A percentile compares a stretch with the other conserved stretches of the same genome.
phyloP scores from a whole-genome alignment of 192 early-diverging fungal genomes.

The Anaeromyces robustus region DNA sequence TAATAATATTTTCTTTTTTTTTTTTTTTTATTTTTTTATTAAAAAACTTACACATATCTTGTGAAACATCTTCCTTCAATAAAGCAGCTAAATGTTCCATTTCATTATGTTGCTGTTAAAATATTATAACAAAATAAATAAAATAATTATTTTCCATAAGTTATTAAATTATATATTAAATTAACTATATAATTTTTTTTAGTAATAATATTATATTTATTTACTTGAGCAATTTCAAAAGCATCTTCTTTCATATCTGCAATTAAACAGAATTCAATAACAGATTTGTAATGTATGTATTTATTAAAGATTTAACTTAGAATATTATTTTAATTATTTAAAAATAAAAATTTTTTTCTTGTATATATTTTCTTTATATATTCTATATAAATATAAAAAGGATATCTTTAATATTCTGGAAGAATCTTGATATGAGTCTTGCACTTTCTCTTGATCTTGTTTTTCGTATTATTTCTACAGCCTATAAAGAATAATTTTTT shows the following conservation, averaged over 20 bases:
- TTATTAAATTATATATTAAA: too few species aligned
- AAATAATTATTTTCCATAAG: too few species aligned
- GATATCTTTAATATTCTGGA: slow-evolving; percentile 17
- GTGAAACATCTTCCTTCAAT: slow-evolving; percentile 22
- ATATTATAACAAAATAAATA: too few species aligned
- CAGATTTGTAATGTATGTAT: slow-evolving; percentile 14
- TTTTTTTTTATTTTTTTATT: too few species aligned
- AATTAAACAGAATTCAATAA: slow-evolving; percentile 36
- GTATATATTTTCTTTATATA: too few species aligned
- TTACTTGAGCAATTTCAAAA: slow-evolving; percentile 31
- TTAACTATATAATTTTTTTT: neutral
- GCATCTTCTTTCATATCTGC: slow-evolving; percentile 38
- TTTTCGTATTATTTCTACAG: slow-evolving; percentile 22
- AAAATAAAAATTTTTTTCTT: too few species aligned
- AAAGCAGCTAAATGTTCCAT: slow-evolving; percentile 34
- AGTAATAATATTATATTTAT: neutral
- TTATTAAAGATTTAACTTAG: neutral
- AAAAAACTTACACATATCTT: slow-evolving; percentile 10
- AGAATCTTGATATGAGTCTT: slow-evolving; percentile 24
- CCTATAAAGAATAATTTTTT: slow-evolving; percentile 12
- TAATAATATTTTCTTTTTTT: too few species aligned
- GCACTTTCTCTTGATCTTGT: slow-evolving; percentile 32
- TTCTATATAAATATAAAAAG: neutral
- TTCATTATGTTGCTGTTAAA: slow-evolving; percentile 25
- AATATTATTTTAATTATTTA: too few species aligned